These are phyloP conservation scores for Peronospora farinosa DNA, from an alignment of 352 stramenopile species.

Conservation along the genomic window DNA sequence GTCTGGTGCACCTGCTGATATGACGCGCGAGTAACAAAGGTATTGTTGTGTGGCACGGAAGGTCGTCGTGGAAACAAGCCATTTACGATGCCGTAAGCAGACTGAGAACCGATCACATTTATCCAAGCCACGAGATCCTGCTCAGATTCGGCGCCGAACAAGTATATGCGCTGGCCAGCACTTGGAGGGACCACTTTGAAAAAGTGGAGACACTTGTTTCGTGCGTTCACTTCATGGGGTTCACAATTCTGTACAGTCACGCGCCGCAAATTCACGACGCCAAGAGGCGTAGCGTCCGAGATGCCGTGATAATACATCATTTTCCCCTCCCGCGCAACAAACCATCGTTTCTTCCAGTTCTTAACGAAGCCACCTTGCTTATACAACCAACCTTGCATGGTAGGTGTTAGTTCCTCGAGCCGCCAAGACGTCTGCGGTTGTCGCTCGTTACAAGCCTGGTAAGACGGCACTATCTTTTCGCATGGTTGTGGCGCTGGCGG, in stretches of 20 bases:
- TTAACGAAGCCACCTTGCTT: slow-evolving; percentile 79
- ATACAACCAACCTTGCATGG: slow-evolving; percentile 67
- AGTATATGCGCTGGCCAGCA: slow-evolving; percentile 60
- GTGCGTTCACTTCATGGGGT: slow-evolving; percentile 49
- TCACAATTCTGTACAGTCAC: slow-evolving; percentile 57
- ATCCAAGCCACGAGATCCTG: slow-evolving; percentile 70
- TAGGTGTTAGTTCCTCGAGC: slow-evolving; percentile 27
- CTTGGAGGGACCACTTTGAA: slow-evolving; percentile 62
- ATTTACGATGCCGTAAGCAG: slow-evolving; percentile 33
- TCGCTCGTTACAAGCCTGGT: slow-evolving; percentile 13
- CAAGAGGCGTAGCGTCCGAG: slow-evolving; percentile 61
- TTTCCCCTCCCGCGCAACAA: slow-evolving; percentile 70
- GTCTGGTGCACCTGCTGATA: slow-evolving; percentile 21
- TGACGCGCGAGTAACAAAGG: slow-evolving; percentile 24
- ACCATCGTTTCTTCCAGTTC: slow-evolving; percentile 84
- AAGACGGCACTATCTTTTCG: slow-evolving; percentile 24
- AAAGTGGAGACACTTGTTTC: slow-evolving; percentile 54
- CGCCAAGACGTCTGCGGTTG: slow-evolving; percentile 16
- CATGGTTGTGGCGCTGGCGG: slow-evolving; percentile 22
- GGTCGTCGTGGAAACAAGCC: slow-evolving; percentile 13
- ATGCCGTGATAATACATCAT: slow-evolving; percentile 71
- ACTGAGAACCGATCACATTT: slow-evolving; percentile 46
- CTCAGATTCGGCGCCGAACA: slow-evolving; percentile 63
- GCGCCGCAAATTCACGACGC: slow-evolving; percentile 51
- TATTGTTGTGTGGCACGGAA: slow-evolving; percentile 22